Conservation (phyloP, 2,329 filamentous ascomycete species). For the Claviceps sp. region DNA sequence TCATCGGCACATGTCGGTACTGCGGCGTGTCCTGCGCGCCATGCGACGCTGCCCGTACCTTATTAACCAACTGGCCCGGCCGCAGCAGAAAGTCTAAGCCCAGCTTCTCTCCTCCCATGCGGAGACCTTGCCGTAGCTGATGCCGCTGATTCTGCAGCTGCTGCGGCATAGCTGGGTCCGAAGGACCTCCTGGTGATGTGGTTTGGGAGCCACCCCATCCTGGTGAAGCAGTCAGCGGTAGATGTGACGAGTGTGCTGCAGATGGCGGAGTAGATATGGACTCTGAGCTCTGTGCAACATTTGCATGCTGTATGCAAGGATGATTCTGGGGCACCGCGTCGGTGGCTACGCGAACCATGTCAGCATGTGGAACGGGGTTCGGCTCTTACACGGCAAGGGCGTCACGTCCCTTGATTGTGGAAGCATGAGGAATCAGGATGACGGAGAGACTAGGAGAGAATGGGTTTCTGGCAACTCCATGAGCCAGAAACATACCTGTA, state of each 20-base stretch:
- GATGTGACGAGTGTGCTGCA: background rate
- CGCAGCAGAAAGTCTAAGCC: slow-evolving; percentile 60
- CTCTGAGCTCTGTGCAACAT: background rate
- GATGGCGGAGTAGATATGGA: background rate
- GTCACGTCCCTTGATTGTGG: background rate
- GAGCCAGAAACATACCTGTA: slow-evolving; percentile 10
- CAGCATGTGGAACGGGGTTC: background rate
- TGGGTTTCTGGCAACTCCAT: too few species aligned
- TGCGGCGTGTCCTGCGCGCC: slow-evolving; percentile 31
- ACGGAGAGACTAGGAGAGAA: background rate
- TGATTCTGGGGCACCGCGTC: background rate
- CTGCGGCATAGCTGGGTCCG: slow-evolving; percentile 10
- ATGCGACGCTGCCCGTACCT: slow-evolving; percentile 36
- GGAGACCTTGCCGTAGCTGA: slow-evolving; percentile 39
- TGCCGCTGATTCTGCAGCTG: slow-evolving; percentile 34
- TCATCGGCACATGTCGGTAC: slow-evolving; percentile 34
- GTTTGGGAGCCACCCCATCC: background rate
- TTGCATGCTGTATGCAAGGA: background rate
- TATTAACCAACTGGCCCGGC: slow-evolving; percentile 27
- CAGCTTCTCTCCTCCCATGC: slow-evolving; percentile 52
- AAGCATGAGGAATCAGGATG: background rate
- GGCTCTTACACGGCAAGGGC: background rate
- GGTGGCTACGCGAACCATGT: background rate
- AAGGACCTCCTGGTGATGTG: background rate
- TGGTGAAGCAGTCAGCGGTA: background rate